Evolutionary conservation across 73 alveolate genomes (phyloP), one percentile per base, ranked within the genome.

Genomic region (Paramecium pentaurelia): DNA sequence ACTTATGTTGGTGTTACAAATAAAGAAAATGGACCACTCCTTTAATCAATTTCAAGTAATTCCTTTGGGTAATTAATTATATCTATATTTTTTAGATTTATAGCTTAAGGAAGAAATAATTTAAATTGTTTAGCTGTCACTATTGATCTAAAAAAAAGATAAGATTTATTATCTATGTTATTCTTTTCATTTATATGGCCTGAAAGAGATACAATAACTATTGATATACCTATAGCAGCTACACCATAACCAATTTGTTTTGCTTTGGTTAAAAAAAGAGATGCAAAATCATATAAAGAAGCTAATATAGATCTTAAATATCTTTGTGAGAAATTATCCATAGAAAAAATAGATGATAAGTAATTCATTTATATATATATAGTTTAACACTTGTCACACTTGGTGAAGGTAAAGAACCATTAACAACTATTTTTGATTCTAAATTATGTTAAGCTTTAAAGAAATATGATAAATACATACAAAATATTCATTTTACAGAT

Each of bases 361-460:
- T 45, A 73, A 36, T 73, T n/a, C 8, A 30, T 8, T 30, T n/a
- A 36, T 20, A 4, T 8, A 37, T 34, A 5, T 34, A 5, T 6
- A 73, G 58, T 73, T 38, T 28, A 40, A 22, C 91, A 42, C 27
- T 80, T 27, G 58, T 80, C 58, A 25, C 49, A 8, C 49, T 80
- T 20, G 91, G 77, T 11, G 91, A 80, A 47, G 91, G 91, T 14
- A 80, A 47, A 44, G 91, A 80, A 49, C 91, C 91, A 14, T 20
- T 80, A 25, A 80, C 71, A 0, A 18, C 70, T 54, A 54, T 54
- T 18, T 54, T 54, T 54, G 30, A 54, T 54, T 54, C 32, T 34
- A 80, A 47, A 80, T 32, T 80, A 9, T 25, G 71, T 45, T 12
- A 42, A 47, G 22, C 49, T 2, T 49, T 80, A 36, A 18, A 8